phyloP scores from a whole-genome alignment of 352 stramenopile species.

The Phytophthora ramorum region DNA sequence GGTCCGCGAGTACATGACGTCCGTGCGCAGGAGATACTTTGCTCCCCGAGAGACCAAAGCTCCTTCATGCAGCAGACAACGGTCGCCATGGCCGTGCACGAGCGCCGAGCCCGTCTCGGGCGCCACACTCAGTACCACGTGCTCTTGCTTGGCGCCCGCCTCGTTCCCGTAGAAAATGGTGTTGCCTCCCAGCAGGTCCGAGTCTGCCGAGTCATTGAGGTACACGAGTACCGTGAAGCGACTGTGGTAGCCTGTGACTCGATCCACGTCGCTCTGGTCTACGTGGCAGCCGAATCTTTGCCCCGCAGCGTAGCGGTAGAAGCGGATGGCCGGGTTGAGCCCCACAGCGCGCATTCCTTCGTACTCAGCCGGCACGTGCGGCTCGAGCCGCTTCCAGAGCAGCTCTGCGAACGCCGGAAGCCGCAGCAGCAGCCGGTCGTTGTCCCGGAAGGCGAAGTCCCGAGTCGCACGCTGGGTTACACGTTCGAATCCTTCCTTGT shows the following conservation, averaged over 20 bases:
- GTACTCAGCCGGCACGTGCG: conserved; percentile 61
- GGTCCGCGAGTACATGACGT: conserved; percentile 80
- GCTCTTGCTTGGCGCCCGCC: conserved; percentile 43
- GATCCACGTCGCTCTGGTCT: conserved; percentile 86
- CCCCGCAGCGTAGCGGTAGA: conserved; percentile 76
- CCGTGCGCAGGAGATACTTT: conserved; percentile 80
- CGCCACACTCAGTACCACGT: conserved; percentile 61
- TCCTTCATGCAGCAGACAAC: conserved; percentile 81
- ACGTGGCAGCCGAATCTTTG: conserved; percentile 85
- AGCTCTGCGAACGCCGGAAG: conserved; percentile 69
- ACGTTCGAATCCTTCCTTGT: conserved; percentile 62
- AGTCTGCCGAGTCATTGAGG: conserved; percentile 79
- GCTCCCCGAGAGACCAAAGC: conserved; percentile 60
- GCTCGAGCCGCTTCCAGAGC: conserved; percentile 69
- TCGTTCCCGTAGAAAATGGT: conserved; percentile 83
- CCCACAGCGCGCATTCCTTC: conserved; percentile 71
- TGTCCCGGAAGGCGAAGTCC: conserved; percentile 80
- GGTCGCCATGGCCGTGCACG: conserved; percentile 78
- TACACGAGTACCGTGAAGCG: conserved; percentile 87
- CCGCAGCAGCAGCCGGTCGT: conserved; percentile 71
- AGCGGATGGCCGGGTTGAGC: conserved; percentile 76
- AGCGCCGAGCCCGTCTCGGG: conserved; percentile 75
- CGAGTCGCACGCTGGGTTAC: conserved; percentile 74
- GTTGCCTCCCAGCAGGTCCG: conserved; percentile 64
- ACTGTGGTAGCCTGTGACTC: conserved; percentile 70